These are phyloP conservation scores for Hamamelis virginiana DNA, from an alignment of 164 flowering plant species.

Conservation along the genomic window DNA sequence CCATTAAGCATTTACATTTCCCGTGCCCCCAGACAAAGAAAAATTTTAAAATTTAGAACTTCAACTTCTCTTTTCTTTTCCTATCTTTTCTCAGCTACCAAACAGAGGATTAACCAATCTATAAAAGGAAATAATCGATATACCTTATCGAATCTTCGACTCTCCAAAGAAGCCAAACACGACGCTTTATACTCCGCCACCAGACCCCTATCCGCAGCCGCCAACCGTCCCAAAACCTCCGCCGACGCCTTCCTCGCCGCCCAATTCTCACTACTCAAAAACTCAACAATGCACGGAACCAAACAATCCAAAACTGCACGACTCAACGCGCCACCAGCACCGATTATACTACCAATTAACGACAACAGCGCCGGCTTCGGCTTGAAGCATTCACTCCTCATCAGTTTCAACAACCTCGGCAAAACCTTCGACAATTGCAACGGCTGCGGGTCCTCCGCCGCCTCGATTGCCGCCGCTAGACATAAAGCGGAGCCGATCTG, in stretches of 20 bases:
- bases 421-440: slow-evolving; percentile 48
- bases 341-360: slow-evolving; percentile 57
- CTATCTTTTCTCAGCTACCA: neutral
- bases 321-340: slow-evolving; percentile 47
- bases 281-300: slow-evolving; percentile 55
- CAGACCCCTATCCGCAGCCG: slow-evolving; percentile 50
- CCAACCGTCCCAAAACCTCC: slow-evolving; percentile 67
- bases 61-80: neutral
- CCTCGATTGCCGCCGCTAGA: slow-evolving; percentile 73
- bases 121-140: neutral
- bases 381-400: slow-evolving; percentile 61
- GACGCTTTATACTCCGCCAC: slow-evolving; percentile 46
- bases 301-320: slow-evolving; percentile 41
- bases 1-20: neutral
- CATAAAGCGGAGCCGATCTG: slow-evolving; percentile 89
- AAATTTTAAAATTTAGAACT: too few relatives aligned
- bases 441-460: slow-evolving; percentile 55
- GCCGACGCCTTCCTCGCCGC: slow-evolving; percentile 83
- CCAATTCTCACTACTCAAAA: slow-evolving; percentile 83
- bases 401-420: slow-evolving; percentile 63
- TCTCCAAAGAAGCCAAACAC: slow-evolving; percentile 59
- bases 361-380: slow-evolving; percentile 72
- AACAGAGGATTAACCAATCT: slow-evolving; percentile 4
- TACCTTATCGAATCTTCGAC: slow-evolving; percentile 85
- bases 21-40: neutral